Evolutionary conservation across 2,329 filamentous ascomycete genomes (phyloP), one percentile per base, ranked within the genome.

Genomic region (Microcyclospora tardicrescens): DNA sequence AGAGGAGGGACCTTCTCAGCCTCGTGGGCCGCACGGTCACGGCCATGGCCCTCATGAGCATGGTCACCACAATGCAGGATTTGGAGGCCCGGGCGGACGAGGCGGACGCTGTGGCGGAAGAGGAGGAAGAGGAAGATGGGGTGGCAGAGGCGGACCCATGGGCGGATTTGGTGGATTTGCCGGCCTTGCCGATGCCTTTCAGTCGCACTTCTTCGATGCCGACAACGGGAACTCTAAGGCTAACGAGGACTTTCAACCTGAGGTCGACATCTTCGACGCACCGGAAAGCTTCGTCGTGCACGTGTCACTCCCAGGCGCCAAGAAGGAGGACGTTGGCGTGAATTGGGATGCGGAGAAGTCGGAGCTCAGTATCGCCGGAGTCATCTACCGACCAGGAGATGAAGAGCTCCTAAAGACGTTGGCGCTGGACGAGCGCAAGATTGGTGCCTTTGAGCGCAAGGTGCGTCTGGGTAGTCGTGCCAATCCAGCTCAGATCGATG

Each of bases 261-360:
- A 79, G n/a, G 66, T 79, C 39, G 84, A 93, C 56, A 64, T 87
- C 46, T 91, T 89, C 66, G 73, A 80, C 56, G 81, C 78, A 5
- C 61, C 74, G 6, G 61, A 64, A 27, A 61, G 74, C 11, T 86
- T 77, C 56, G 65, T 85, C 33, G 63, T 91, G 8, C 83, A 91
- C 58, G 55, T 76, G 35, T 79, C 82, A 1, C 69, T 93, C 0
- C 82, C 85, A 0, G 84, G 84, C 16, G 83, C 79, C 2, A 79
- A 79, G 62, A 87, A 86, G 61, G 73, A 84, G 51, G 82, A 91
- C 52, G 66, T 91, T 5, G 79, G 73, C 41, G 74, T 91, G 34
- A 78, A 79, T 58, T 93, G 81, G 74, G 76, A 89, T 48, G 68
- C 73, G 0, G 79, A 84, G 42, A 75, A 74, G 53, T 71, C 68